Percentiles rank a stretch among this genome's conserved stretches.
phyloP scores from a whole-genome alignment of 202 grass and related monocot genomes.

The Sporobolus alterniflorus region DNA sequence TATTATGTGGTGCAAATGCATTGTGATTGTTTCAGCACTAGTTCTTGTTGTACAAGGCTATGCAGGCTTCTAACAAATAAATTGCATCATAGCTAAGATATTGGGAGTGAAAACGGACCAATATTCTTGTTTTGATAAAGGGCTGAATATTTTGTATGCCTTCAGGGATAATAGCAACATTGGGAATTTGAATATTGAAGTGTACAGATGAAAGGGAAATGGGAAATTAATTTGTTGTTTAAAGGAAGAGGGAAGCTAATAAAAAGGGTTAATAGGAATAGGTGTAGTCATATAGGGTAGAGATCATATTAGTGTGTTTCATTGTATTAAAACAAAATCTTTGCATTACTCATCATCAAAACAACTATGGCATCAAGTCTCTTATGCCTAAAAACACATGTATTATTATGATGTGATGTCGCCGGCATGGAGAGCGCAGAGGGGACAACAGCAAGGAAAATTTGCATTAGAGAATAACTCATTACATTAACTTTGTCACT shows the following conservation, averaged over 20 bases:
- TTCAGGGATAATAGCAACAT: not conserved
- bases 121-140: not conserved
- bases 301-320: not conserved
- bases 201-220: too few species aligned
- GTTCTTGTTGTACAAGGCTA: not conserved
- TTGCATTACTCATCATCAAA: not conserved
- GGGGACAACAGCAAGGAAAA: too few species aligned
- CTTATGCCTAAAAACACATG: not conserved
- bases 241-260: not conserved
- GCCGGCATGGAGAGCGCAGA: too few species aligned
- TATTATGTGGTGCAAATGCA: not conserved
- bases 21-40: not conserved
- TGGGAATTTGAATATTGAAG: too few species aligned
- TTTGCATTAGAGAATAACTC: not conserved
- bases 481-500: not conserved
- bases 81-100: not conserved
- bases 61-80: slow-evolving; percentile 3
- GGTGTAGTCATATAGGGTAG: not conserved
- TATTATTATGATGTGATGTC: too few species aligned
- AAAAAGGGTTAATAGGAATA: not conserved
- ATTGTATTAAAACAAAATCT: not conserved
- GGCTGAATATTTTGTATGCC: not conserved
- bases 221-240: not conserved
- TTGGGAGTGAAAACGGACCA: not conserved
- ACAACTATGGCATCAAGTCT: not conserved